Evolutionary conservation across 805 yeast species (phyloP), one percentile per base, ranked within the genome.

Genomic region (Candida palmyrensis): DNA sequence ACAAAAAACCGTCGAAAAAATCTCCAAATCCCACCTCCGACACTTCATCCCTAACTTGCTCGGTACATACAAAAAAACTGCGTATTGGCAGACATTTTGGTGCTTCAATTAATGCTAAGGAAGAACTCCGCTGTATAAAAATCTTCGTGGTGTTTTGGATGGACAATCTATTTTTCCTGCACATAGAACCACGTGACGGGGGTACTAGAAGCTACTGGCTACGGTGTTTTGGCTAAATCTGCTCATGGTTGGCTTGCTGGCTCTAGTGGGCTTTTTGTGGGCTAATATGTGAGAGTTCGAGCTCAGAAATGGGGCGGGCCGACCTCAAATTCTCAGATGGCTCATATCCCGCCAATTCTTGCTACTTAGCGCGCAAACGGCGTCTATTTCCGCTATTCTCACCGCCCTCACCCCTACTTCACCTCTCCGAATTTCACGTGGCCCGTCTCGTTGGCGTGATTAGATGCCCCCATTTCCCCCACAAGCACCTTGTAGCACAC

Each of bases 341-440:
- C n/a, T n/a, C n/a, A n/a, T n/a, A n/a, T n/a, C n/a, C n/a, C n/a
- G n/a, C n/a, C n/a, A n/a, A n/a, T n/a, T n/a, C n/a, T n/a, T n/a
- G n/a, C n/a, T n/a, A 21, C 11, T 10, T 21, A 9, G 24, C 9
- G 9, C 11, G 9, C 24, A 10, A 10, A 21, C 11, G 24, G 9
- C 24, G 11, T 21, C 9, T 21, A 9, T 21, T 21, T 23, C 26
- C 12, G 8, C 8, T 13, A 7, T 5, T 5, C 5, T 5, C 5
- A 7, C 5, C 26, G 7, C 7, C 7, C 26, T 7, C 7, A 12
- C 7, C n/a, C 12, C 7, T 16, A 29, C 33, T 49, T 49, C n/a
- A 62, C 66, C 45, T 79, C 88, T 9, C 83, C 82, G 54, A 81
- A 82, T 32, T 68, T 62, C 29, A 46, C 59, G 50, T 83, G 90